Evolutionary conservation across 148 eudicot species (phyloP), one percentile per base, ranked within the genome.

Genomic region (Diospyros kaki): DNA sequence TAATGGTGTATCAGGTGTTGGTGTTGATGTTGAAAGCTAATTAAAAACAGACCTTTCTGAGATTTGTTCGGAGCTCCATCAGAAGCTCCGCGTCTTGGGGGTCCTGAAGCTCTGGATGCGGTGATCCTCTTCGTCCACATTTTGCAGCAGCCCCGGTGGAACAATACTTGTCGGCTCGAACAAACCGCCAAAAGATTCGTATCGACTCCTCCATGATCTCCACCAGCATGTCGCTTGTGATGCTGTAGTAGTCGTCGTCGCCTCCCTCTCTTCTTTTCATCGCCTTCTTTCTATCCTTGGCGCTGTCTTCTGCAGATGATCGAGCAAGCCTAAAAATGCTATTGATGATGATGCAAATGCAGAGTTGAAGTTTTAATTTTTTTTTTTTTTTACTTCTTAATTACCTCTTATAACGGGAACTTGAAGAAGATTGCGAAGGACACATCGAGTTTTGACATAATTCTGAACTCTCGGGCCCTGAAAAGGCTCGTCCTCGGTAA

Each of bases 401-500:
- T 28, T 28, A 95, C 99, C 99, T 89, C 90, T 88, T 59, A 95
- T 84, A 44, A 89, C 79, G 64, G 99, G 99, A 84, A 93, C 89
- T 81, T 95, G 98, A 39, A 95, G 94, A 76, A 95, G 90, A 75
- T 86, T 86, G 0, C 93, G 92, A 75, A 80, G 79, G 40, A 84
- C 78, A 58, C 96, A 93, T 2, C 98, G 91, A 72, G 65, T 86
- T 77, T 87, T 91, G 66, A 84, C 93, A 78, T 82, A 95, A 71
- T 80, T 84, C 56, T 86, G 93, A 28, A 93, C 85, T 67, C 98
- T 87, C 4, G 94, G 94, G n/a, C 93, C 93, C 76, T 89, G 91
- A 74, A 88, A 93, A 13, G 81, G 83, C 73, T 93, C 99, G 43
- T 95, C 94, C 78, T 95, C 99, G 0, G 89, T 54, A 58, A 92